Evolutionary conservation across 768 basidiomycete species (phyloP).

Genomic region (Serendipita indica): DNA sequence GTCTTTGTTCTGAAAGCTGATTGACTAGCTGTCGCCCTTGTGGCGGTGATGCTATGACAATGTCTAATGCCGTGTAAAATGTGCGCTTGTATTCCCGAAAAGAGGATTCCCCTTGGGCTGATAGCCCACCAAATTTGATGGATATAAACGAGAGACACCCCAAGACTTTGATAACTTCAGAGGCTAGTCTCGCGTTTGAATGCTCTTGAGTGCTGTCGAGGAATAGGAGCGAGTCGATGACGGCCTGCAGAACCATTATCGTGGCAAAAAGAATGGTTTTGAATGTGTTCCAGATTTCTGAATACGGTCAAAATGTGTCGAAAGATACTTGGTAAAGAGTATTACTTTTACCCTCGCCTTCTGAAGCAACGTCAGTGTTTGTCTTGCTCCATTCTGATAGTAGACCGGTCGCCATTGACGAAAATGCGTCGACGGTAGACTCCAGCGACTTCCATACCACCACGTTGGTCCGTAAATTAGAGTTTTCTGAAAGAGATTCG

Average conservation of each 20-base stretch:
- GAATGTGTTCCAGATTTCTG: conserved; percentile 44
- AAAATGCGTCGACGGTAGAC: neutral
- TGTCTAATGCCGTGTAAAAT: conserved; percentile 65
- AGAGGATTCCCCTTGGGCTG: conserved; percentile 30
- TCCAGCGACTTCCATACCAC: neutral
- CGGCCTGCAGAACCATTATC: conserved; percentile 52
- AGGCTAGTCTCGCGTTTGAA: conserved; percentile 29
- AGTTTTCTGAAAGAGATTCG: neutral
- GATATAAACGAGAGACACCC: conserved; percentile 62
- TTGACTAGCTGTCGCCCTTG: too few species aligned
- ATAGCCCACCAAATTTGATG: conserved; percentile 62
- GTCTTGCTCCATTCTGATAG: neutral
- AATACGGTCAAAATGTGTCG: too few species aligned
- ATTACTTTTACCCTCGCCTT: too few species aligned
- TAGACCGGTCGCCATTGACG: neutral
- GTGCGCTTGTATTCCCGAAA: conserved; percentile 60
- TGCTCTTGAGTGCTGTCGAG: conserved; percentile 16
- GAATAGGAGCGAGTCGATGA: conserved; percentile 41
- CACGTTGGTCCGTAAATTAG: neutral
- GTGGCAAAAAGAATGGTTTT: conserved; percentile 64
- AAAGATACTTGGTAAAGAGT: too few species aligned
- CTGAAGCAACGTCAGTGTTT: neutral
- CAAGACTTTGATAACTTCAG: conserved; percentile 39
- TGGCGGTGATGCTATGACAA: conserved; percentile 30
- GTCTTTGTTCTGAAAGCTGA: too few species aligned